Percentiles rank a stretch among this genome's conserved stretches.
Evolutionary conservation across 1,139 yeast genomes (phyloP).

Genomic region (Candida labiduridarum): DNA sequence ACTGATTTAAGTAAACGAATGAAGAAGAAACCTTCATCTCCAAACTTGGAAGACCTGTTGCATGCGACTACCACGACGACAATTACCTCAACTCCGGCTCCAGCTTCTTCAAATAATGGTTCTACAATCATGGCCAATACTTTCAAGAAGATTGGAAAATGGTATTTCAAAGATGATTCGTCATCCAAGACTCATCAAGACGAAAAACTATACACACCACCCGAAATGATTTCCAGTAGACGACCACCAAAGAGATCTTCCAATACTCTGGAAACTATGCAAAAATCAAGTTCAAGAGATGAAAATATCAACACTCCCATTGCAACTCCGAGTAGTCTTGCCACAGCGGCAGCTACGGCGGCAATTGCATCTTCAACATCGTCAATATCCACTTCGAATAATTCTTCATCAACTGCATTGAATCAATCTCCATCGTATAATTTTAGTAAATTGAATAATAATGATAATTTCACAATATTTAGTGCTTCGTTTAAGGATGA

Average conservation of each 20-base stretch:
- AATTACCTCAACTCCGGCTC: background rate
- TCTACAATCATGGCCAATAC: conserved; percentile 31
- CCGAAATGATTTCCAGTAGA: conserved; percentile 67
- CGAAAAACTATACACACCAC: conserved; percentile 44
- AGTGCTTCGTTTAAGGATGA: conserved; percentile 1
- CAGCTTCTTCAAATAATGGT: conserved; percentile 3
- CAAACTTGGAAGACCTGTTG: conserved; percentile 5
- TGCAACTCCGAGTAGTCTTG: background rate
- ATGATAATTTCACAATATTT: background rate
- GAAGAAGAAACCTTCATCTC: conserved; percentile 30
- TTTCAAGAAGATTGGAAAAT: conserved; percentile 63
- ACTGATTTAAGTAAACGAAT: conserved; percentile 39
- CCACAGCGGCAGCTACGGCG: conserved; percentile 7
- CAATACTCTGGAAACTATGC: conserved; percentile 12
- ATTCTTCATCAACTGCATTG: background rate
- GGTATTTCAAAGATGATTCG: conserved; percentile 59
- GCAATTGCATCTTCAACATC: conserved; percentile 3
- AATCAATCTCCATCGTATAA: conserved; percentile 19
- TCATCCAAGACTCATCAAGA: background rate
- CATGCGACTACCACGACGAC: conserved; percentile 2
- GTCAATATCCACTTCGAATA: background rate
- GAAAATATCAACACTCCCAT: background rate
- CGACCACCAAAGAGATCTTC: conserved; percentile 37
- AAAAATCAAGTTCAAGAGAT: background rate
- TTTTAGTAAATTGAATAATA: conserved; percentile 14